Evolutionary conservation across 768 basidiomycete species (phyloP).

Genomic region (Phaeolepiota aurea): DNA sequence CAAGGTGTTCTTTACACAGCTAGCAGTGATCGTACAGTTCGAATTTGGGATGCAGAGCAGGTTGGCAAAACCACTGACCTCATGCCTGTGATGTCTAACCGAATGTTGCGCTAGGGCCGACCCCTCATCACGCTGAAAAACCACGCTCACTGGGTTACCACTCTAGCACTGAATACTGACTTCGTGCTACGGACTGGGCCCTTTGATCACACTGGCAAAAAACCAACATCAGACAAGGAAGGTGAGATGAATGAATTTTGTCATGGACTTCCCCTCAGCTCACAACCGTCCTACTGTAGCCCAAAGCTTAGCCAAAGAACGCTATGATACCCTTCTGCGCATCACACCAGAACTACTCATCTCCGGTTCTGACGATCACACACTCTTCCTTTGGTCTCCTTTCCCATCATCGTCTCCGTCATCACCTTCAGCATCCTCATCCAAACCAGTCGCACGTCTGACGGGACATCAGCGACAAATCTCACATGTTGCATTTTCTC

Average conservation of each 20-base stretch:
- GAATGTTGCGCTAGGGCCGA: constrained; percentile 50
- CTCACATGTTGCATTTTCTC: constrained; percentile 89
- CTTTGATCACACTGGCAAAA: constrained; percentile 82
- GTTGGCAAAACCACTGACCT: constrained; percentile 27
- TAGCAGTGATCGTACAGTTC: constrained; percentile 87
- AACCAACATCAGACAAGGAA: constrained; percentile 73
- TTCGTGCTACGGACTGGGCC: constrained; percentile 93
- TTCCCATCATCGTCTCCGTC: constrained; percentile 41
- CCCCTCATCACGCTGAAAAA: constrained; percentile 82
- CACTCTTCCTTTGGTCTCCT: constrained; percentile 90
- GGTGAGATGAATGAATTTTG: constrained; percentile 32
- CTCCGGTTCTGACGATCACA: constrained; percentile 97
- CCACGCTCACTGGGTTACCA: constrained; percentile 99
- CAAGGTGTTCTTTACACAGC: constrained; percentile 88
- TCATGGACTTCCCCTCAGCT: constrained; percentile 1
- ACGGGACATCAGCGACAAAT: constrained; percentile 96
- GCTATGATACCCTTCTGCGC: constrained; percentile 66
- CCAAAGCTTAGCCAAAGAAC: constrained; percentile 62
- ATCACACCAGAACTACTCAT: constrained; percentile 77
- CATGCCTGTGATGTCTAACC: not conserved
- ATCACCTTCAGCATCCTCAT: constrained; percentile 11
- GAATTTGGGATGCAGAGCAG: constrained; percentile 84
- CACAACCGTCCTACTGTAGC: constrained; percentile 51
- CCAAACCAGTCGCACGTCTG: constrained; percentile 54
- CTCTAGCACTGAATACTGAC: constrained; percentile 90